These are phyloP conservation scores for Hemisphaericaspora lyxosophila DNA, from an alignment of 1,139 yeast species.

Conservation along the genomic window DNA sequence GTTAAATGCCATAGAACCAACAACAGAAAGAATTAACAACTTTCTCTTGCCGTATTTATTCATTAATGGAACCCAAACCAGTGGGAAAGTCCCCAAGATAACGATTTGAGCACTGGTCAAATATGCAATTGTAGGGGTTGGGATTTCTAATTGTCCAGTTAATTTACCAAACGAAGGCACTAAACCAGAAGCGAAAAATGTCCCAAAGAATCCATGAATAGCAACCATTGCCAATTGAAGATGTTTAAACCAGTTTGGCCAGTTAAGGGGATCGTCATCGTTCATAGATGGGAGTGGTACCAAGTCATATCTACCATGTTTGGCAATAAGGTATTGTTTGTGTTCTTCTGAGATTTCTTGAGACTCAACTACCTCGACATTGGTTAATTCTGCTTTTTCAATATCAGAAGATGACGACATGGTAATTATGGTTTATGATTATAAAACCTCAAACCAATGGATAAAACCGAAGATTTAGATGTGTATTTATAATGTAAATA, in stretches of 20 bases:
- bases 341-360: slow-evolving; percentile 11
- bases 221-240: slow-evolving; percentile 19
- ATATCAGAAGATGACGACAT: neutral
- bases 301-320: slow-evolving; percentile 19
- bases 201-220: slow-evolving; percentile 20
- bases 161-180: slow-evolving; percentile 20
- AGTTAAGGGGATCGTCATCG: slow-evolving; percentile 22
- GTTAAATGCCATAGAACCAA: slow-evolving; percentile 18
- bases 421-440: too few species aligned
- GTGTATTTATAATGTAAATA: too few species aligned
- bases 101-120: slow-evolving; percentile 20
- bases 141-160: slow-evolving; percentile 12
- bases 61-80: slow-evolving; percentile 23
- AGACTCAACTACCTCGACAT: neutral
- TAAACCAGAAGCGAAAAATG: slow-evolving; percentile 23
- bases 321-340: slow-evolving; percentile 16
- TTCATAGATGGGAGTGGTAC: slow-evolving; percentile 19
- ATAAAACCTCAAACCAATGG: too few species aligned
- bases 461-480: too few species aligned
- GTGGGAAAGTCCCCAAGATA: slow-evolving; percentile 19
- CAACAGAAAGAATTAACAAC: slow-evolving; percentile 15
- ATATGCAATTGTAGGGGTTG: slow-evolving; percentile 18
- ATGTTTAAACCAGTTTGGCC: slow-evolving; percentile 15
- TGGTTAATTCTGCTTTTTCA: neutral
- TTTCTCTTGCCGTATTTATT: slow-evolving; percentile 19